Percentiles rank a stretch among this genome's conserved stretches.
Evolutionary conservation across 768 basidiomycete genomes (phyloP).

Genomic region (Kwoniella sp.): DNA sequence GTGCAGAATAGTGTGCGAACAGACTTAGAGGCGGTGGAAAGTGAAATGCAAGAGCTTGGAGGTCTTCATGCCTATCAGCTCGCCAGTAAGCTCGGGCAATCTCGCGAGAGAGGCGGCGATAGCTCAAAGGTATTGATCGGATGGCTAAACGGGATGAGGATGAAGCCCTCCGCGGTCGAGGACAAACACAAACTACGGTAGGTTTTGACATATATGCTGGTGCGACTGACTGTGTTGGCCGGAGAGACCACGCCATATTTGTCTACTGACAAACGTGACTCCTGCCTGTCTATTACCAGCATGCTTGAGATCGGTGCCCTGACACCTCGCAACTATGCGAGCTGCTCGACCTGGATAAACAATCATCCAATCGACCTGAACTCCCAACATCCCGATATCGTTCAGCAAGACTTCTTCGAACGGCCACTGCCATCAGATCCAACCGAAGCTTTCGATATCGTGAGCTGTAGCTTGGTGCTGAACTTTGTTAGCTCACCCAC

Average conservation of each 20-base stretch:
- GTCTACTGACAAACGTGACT: no score
- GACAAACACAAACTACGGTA: not conserved
- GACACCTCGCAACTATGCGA: constrained; percentile 75
- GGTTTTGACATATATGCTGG: no score
- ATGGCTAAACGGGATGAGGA: constrained; percentile 66
- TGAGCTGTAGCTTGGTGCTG: constrained; percentile 84
- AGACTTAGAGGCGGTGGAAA: constrained; percentile 59
- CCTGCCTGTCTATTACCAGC: constrained; percentile 59
- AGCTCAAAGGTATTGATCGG: constrained; percentile 75
- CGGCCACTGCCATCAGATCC: constrained; percentile 61
- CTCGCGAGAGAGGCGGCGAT: constrained; percentile 79
- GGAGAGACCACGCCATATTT: no score
- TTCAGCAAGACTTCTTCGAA: constrained; percentile 81
- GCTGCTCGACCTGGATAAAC: constrained; percentile 71
- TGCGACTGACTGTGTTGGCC: no score
- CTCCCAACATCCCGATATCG: constrained; percentile 76
- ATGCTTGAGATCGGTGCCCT: constrained; percentile 87
- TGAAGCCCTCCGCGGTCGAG: not conserved
- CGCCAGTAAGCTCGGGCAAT: constrained; percentile 80
- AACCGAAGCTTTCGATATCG: constrained; percentile 69
- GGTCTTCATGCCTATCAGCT: constrained; percentile 78
- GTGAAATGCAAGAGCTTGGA: constrained; percentile 69
- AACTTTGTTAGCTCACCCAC: constrained; percentile 79
- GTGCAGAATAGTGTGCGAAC: constrained; percentile 5
- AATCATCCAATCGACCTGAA: constrained; percentile 77